A percentile compares a stretch with the other conserved stretches of the same genome.
These are phyloP conservation scores for Aspergillus felis DNA, from an alignment of 2,329 filamentous ascomycete genomes.

Conservation along the genomic window DNA sequence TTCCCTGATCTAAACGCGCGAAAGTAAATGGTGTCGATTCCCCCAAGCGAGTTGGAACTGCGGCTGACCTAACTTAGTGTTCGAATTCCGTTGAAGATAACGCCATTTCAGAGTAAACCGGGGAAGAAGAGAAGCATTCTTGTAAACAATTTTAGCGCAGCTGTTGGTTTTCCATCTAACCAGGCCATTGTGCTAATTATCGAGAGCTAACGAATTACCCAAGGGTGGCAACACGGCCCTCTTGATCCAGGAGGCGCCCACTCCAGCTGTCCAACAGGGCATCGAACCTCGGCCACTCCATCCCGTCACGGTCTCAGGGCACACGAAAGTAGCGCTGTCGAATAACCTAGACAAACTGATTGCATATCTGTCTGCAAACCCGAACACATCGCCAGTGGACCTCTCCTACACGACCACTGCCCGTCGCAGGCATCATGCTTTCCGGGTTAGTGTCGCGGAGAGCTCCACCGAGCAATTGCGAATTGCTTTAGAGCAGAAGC, in stretches of 20 bases:
- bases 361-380: too few relatives aligned
- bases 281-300: too few relatives aligned
- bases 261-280: conserved; percentile 56
- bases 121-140: conserved; percentile 36
- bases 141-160: conserved; percentile 66
- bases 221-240: conserved; percentile 63
- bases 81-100: conserved; percentile 44
- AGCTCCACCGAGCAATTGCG: too few relatives aligned
- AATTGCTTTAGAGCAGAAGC: conserved; percentile 15
- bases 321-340: conserved; percentile 34
- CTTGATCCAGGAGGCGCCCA: conserved; percentile 58
- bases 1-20: conserved; percentile 17
- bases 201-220: too few relatives aligned
- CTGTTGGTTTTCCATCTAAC: conserved; percentile 20
- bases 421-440: conserved; percentile 38
- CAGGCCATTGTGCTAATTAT: too few relatives aligned
- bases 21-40: too few relatives aligned
- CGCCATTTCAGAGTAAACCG: conserved; percentile 23
- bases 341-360: too few relatives aligned
- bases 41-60: background rate
- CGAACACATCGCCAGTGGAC: conserved; percentile 49
- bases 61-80: conserved; percentile 31
- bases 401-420: conserved; percentile 65
- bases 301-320: conserved; percentile 41
- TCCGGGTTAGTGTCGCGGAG: conserved; percentile 30